Conservation (phyloP, 2,329 filamentous ascomycete species). For the Fusarium avenaceum region DNA sequence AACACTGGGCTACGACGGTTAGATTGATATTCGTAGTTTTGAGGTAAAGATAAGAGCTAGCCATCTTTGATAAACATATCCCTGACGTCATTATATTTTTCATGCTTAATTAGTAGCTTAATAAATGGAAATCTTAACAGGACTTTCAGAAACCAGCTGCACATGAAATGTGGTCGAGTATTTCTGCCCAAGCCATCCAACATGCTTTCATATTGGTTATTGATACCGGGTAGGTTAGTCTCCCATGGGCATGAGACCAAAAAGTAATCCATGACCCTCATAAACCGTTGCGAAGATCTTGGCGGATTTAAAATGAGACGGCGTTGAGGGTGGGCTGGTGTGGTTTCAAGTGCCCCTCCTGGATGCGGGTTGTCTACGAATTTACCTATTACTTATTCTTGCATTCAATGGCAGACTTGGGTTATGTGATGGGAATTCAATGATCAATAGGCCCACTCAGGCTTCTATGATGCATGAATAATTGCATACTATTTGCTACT, state of each 20-base stretch:
- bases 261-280: slow-evolving; percentile 15
- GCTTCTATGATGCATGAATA: too few species aligned
- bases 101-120: slow-evolving; percentile 33
- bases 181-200: not conserved
- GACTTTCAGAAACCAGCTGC: not conserved
- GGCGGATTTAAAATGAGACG: slow-evolving; percentile 39
- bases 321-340: slow-evolving; percentile 30
- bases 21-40: too few species aligned
- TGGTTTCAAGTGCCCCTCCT: slow-evolving; percentile 36
- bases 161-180: not conserved
- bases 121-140: not conserved
- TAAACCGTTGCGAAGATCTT: slow-evolving; percentile 27
- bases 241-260: not conserved
- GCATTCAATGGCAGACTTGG: not conserved
- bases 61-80: not conserved
- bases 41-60: not conserved
- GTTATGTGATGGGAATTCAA: not conserved
- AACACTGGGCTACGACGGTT: too few species aligned
- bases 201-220: not conserved
- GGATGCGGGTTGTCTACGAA: not conserved
- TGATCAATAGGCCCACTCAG: too few species aligned
- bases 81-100: slow-evolving; percentile 19
- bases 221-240: not conserved
- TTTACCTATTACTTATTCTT: not conserved
- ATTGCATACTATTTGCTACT: too few species aligned